phyloP scores from a whole-genome alignment of 768 basidiomycete genomes.

The Mrakia frigida region DNA sequence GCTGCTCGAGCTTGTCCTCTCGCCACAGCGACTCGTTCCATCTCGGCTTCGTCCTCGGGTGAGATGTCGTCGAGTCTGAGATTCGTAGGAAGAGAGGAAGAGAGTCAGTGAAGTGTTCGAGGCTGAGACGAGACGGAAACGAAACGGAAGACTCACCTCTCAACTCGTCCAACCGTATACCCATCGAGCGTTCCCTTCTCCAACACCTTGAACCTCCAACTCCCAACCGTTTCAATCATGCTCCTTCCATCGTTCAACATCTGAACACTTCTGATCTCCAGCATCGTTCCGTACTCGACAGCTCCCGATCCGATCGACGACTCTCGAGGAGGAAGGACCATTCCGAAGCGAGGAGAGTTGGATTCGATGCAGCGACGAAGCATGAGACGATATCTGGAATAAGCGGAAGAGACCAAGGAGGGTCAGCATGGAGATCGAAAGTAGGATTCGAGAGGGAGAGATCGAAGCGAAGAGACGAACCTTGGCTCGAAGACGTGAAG shows the following conservation, averaged over 20 bases:
- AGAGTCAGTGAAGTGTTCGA: background rate
- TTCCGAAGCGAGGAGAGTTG: constrained; percentile 75
- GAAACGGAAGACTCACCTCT: constrained; percentile 48
- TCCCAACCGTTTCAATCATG: constrained; percentile 70
- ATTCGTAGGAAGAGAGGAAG: background rate
- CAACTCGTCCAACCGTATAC: constrained; percentile 78
- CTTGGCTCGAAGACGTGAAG: constrained; percentile 92
- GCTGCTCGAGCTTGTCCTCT: constrained; percentile 5
- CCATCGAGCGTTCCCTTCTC: constrained; percentile 82
- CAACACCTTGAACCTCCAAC: constrained; percentile 74
- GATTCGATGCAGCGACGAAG: constrained; percentile 86
- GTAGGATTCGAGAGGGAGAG: no score
- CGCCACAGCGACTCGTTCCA: constrained; percentile 42
- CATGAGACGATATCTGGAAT: constrained; percentile 81
- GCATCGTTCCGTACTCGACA: constrained; percentile 84
- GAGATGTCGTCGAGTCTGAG: constrained; percentile 48
- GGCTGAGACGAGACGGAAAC: background rate
- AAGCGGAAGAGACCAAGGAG: background rate
- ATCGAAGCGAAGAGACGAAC: constrained; percentile 40
- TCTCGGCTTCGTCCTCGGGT: constrained; percentile 46
- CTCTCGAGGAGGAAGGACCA: constrained; percentile 69
- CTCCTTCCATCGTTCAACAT: constrained; percentile 85
- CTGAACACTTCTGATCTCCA: constrained; percentile 77
- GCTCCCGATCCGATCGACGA: constrained; percentile 42
- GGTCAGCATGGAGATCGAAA: background rate